phyloP scores from a whole-genome alignment of 2,329 filamentous ascomycete genomes.

The Colletotrichum magnum region DNA sequence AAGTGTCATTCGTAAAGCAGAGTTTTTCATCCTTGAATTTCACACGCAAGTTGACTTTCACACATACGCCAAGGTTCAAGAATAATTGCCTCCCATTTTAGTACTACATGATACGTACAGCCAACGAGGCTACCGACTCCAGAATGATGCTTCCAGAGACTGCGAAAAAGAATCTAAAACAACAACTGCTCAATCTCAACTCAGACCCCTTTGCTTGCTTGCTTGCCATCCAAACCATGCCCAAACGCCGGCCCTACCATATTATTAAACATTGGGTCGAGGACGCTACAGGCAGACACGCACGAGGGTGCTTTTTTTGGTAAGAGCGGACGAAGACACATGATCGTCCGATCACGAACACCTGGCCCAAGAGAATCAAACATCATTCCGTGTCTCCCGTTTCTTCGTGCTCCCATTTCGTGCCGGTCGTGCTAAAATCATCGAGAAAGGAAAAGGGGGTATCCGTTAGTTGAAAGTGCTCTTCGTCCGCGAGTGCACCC shows the following conservation, averaged over 20 bases:
- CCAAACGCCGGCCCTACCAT: conserved; percentile 36
- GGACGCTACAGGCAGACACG: conserved; percentile 28
- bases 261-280: conserved; percentile 38
- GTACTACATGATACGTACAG: conserved; percentile 39
- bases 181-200: conserved; percentile 34
- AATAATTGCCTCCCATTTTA: conserved; percentile 36
- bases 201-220: conserved; percentile 28
- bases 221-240: conserved; percentile 35
- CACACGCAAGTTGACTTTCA: too few species aligned
- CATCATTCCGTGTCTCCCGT: conserved; percentile 38
- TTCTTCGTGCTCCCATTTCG: conserved; percentile 36
- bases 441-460: conserved; percentile 36
- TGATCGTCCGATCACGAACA: conserved; percentile 41
- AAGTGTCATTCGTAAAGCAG: too few species aligned
- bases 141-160: conserved; percentile 37
- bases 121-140: conserved; percentile 31
- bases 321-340: conserved; percentile 36
- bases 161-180: conserved; percentile 2
- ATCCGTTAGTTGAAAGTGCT: conserved; percentile 65
- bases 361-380: conserved; percentile 42
- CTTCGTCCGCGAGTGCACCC: conserved; percentile 71
- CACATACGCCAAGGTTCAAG: background rate
- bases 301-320: conserved; percentile 10
- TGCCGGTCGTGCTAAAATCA: conserved; percentile 38
- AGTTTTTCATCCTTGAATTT: too few species aligned